Base-by-base conservation (phyloP, 2,329 filamentous ascomycete species). In the Ophiostoma sp. region DNA sequence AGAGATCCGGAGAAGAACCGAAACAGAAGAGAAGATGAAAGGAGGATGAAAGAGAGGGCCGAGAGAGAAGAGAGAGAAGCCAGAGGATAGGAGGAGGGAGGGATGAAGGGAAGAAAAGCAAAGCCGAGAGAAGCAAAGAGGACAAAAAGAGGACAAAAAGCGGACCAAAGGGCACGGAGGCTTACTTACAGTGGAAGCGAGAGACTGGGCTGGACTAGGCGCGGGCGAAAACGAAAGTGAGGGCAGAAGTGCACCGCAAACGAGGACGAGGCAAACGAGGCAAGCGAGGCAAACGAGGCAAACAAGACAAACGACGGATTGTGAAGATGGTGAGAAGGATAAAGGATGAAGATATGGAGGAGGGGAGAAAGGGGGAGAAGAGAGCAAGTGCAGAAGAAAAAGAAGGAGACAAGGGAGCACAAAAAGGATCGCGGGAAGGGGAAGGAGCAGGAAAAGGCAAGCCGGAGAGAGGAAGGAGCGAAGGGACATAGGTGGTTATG, bases 401-500 rank as follows among this genome's bases (percentile, higher is more conserved):
- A 66, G 55, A 64, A n/a, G 55, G 40, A 12, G 65, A 64, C 27
- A 42, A 60, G 72, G 70, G 67, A 69, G 14, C 42, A 47, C 72
- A 67, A 66, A 71, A 68, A 71, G 66, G 70, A 69, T 45, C n/a
- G n/a, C 27, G 66, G 62, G 60, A 66, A 52, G 49, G 38, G 40
- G 42, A 55, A 52, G 49, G 65, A 18, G 40, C 40, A 27, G 36
- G 27, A 18, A 65, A 45, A 64, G 64, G 36, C 47, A 60, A 58
- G 64, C 38, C 42, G 44, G 44, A 27, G 47, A 44, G 14, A 66
- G 67, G 49, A 42, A 63, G 38, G 27, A 42, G 45, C 40, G 64
- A 58, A 52, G 58, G 58, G 52, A 58, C 66, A 67, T 68, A 65
- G 52, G 70, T 70, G 55, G 71, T 75, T 76, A 78, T 60, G 55